Conservation (phyloP, 345 rosid species). For the Jatropha curcas region DNA sequence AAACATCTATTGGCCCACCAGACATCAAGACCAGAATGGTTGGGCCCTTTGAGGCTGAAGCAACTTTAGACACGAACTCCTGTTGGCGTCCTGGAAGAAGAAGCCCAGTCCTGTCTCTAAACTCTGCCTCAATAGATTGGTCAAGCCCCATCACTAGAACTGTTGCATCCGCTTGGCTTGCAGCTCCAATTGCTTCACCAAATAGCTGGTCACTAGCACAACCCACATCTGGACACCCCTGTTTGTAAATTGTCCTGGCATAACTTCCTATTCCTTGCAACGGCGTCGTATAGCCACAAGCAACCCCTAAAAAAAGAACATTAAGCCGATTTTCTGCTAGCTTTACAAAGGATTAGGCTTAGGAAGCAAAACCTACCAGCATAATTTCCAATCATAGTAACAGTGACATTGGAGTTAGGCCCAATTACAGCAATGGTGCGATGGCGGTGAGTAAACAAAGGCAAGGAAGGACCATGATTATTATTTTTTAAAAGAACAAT, state of each 20-base stretch:
- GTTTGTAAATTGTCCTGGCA: slow-evolving; percentile 17
- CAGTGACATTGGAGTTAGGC: slow-evolving; percentile 74
- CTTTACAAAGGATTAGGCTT: too few relatives aligned
- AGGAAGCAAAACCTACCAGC: slow-evolving; percentile 25
- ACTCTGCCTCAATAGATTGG: slow-evolving; percentile 33
- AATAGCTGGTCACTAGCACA: slow-evolving; percentile 21
- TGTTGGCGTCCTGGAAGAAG: slow-evolving; percentile 37
- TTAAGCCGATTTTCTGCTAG: too few relatives aligned
- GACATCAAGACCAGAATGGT: slow-evolving; percentile 32
- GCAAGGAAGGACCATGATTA: slow-evolving; percentile 39
- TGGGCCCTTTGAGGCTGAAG: slow-evolving; percentile 26
- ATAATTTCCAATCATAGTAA: slow-evolving; percentile 87
- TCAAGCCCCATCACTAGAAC: slow-evolving; percentile 35
- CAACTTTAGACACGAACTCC: slow-evolving; percentile 27
- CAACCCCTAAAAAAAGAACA: slow-evolving; percentile 24
- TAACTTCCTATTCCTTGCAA: slow-evolving; percentile 27
- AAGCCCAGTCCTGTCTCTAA: slow-evolving; percentile 24
- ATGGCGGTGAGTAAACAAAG: slow-evolving; percentile 55
- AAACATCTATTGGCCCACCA: slow-evolving; percentile 33
- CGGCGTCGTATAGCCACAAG: slow-evolving; percentile 24
- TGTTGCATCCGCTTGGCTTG: slow-evolving; percentile 30
- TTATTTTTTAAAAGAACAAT: slow-evolving; percentile 72
- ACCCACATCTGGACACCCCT: slow-evolving; percentile 25
- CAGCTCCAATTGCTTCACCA: slow-evolving; percentile 21
- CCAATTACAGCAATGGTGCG: slow-evolving; percentile 74